Evolutionary conservation across 805 yeast genomes (phyloP), one percentile per base, ranked within the genome.

Genomic region (Alloascoidea hylecoeti): DNA sequence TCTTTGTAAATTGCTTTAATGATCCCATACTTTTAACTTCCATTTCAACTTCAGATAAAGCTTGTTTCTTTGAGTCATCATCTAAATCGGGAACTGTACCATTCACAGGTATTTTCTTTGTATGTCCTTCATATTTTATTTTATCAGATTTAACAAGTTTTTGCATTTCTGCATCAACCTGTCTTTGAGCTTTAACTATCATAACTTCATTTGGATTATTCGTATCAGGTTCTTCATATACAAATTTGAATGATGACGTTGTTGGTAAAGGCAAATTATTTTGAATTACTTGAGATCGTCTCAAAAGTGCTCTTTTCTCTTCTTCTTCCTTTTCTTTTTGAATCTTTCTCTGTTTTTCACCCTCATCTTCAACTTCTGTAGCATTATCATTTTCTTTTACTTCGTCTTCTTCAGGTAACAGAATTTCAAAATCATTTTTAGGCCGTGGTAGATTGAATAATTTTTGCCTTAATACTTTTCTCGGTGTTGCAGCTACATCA

Each of bases 231-330:
- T n/a, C n/a, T n/a, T n/a, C n/a, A n/a, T n/a, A n/a, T n/a, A n/a
- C n/a, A 9, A 23, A n/a, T n/a, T n/a, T 23, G 13, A 9, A 9
- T 9, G 30, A n/a, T 9, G 30, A 15, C 4, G 52, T 34, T 2
- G 57, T 36, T 1, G 74, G 75, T 12, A 68, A 56, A 0, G 61
- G 57, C 5, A 75, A 55, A 0, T 60, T 68, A 37, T 53, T 50
- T 46, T 68, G 72, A 1, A 71, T 52, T 1, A 60, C 75, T 41
- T 57, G 63, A 0, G 79, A 68, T 36, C 72, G 47, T 32, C 72
- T 51, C 4, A 57, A 44, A 27, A 57, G 42, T 9, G 54, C 56
- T 17, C 41, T 41, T 33, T 42, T 45, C 14, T 39, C 44, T 35
- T 46, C 42, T 17, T 38, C 28, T 37, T 50, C 39, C 35, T 41